phyloP scores from a whole-genome alignment of 805 yeast species.

The Barnettozyma botsteinii region DNA sequence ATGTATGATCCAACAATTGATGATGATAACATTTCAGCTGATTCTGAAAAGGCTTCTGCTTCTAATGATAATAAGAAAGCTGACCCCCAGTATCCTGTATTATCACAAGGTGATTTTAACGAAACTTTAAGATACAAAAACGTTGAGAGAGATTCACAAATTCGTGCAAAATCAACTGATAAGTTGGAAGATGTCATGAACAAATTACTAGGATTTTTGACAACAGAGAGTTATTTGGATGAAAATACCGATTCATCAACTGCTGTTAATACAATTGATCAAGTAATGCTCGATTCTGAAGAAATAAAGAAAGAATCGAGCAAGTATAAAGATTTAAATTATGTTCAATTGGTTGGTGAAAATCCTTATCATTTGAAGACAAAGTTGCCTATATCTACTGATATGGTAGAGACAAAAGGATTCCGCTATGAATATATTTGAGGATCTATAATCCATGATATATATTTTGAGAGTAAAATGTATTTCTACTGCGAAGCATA shows the following conservation, averaged over 20 bases:
- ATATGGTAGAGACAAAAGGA: neutral
- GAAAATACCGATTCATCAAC: neutral
- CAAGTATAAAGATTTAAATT: neutral
- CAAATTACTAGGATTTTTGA: neutral
- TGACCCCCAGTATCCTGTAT: too few relatives aligned
- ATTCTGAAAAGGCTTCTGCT: too few relatives aligned
- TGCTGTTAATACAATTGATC: neutral
- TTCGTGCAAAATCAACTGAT: too few relatives aligned
- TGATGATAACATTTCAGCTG: neutral
- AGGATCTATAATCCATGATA: neutral
- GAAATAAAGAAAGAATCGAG: neutral
- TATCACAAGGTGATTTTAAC: too few relatives aligned
- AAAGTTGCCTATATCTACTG: neutral
- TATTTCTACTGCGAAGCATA: too few relatives aligned
- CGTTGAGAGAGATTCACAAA: neutral
- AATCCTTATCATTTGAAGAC: neutral
- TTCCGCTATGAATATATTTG: neutral
- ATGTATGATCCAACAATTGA: neutral
- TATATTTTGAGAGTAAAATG: too few relatives aligned
- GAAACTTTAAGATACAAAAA: too few relatives aligned
- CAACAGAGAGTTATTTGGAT: neutral
- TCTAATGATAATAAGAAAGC: too few relatives aligned
- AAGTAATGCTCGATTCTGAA: neutral
- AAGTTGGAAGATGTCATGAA: neutral
- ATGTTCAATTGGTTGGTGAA: neutral